These are phyloP conservation scores for Fusarium sp. DNA, from an alignment of 2,329 filamentous ascomycete genomes.

Conservation along the genomic window DNA sequence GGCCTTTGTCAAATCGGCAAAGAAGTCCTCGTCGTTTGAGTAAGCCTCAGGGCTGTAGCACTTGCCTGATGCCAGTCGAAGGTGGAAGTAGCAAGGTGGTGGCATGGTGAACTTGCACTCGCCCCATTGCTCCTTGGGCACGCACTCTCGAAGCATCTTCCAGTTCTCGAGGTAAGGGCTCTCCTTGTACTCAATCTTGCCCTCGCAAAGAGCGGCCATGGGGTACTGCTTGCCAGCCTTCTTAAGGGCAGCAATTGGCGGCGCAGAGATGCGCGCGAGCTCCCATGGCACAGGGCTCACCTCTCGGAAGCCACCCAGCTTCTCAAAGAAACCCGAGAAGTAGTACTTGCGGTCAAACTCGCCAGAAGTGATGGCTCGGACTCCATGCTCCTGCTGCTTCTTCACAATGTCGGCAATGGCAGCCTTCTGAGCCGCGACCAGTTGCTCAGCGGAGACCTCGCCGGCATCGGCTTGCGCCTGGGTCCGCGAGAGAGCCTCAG, in stretches of 20 bases:
- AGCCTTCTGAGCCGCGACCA: conserved; percentile 67
- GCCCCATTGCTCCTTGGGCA: conserved; percentile 68
- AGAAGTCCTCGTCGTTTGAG: conserved; percentile 64
- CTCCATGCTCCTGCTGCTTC: conserved; percentile 70
- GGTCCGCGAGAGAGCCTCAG: conserved; percentile 68
- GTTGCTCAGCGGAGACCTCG: conserved; percentile 54
- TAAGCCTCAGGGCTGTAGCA: conserved; percentile 65
- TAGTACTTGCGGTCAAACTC: conserved; percentile 70
- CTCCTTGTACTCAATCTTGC: conserved; percentile 54
- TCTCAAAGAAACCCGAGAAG: conserved; percentile 61
- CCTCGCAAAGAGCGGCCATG: conserved; percentile 54
- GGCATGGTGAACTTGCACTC: conserved; percentile 76
- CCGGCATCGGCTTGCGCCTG: conserved; percentile 59
- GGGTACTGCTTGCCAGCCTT: conserved; percentile 51
- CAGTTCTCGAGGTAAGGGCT: conserved; percentile 58
- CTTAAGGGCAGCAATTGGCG: conserved; percentile 52
- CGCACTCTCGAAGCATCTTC: conserved; percentile 49
- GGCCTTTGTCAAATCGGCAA: conserved; percentile 65
- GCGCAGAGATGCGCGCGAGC: conserved; percentile 50
- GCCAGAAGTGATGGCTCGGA: conserved; percentile 74
- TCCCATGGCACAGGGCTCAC: conserved; percentile 53
- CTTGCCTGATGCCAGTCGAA: conserved; percentile 59
- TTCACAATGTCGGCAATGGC: conserved; percentile 73
- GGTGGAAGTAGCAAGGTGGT: conserved; percentile 75
- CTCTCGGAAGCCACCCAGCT: conserved; percentile 53